Conservation (phyloP, 768 basidiomycete genomes). For the Tricholoma saponaceum region DNA sequence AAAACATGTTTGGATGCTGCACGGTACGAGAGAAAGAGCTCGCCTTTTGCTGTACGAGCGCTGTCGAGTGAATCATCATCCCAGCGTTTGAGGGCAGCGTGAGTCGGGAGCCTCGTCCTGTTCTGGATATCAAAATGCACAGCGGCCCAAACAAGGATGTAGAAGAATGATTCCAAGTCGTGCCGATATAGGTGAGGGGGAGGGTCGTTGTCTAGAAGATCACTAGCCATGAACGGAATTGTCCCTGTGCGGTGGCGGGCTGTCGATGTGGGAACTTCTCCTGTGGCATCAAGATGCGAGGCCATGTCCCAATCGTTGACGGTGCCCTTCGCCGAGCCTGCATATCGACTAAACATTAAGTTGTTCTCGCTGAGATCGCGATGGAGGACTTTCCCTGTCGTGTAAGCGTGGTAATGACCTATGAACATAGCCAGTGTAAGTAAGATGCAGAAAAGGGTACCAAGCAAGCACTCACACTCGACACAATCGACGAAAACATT, state of each 20-base stretch:
- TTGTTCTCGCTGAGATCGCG: conserved; percentile 8
- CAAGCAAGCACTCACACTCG: conserved; percentile 20
- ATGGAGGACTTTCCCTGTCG: conserved; percentile 11
- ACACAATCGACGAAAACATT: neutral
- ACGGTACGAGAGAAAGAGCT: neutral
- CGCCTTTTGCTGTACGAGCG: neutral
- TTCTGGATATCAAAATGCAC: conserved; percentile 15
- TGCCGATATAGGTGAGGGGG: conserved; percentile 9
- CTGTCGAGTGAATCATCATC: neutral
- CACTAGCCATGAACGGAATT: no score
- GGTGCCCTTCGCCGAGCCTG: conserved; percentile 14
- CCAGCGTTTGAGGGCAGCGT: neutral
- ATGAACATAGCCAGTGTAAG: neutral
- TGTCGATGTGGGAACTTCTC: no score
- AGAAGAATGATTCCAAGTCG: conserved; percentile 18
- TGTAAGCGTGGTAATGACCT: conserved; percentile 9
- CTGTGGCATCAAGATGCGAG: conserved; percentile 4
- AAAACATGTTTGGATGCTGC: neutral
- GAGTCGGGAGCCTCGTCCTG: conserved; percentile 4
- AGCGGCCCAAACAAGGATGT: conserved; percentile 21
- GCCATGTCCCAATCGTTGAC: no score
- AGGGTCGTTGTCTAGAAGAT: conserved; percentile 15
- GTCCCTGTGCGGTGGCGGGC: no score
- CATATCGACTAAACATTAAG: conserved; percentile 18
- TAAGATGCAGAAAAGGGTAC: neutral